Percentiles rank a stretch among this genome's conserved stretches.
Conservation (phyloP, 2,329 filamentous ascomycete species). For the Magnaporthiopsis rhizophila region DNA sequence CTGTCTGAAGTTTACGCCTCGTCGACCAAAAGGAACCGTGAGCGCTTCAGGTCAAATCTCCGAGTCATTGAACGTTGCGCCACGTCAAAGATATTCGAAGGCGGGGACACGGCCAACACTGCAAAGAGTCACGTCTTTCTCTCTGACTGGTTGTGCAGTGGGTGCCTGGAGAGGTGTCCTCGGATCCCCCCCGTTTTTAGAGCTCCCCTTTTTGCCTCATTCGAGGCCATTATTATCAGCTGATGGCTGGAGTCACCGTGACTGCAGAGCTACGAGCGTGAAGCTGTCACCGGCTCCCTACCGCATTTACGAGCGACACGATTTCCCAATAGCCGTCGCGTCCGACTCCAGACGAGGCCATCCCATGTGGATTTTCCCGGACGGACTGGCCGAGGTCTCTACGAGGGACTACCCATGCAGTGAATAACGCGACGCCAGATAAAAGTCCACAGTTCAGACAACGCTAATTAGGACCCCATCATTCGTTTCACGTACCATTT, state of each 20-base stretch:
- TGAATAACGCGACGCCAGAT: neutral
- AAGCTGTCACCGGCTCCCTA: neutral
- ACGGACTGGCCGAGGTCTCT: neutral
- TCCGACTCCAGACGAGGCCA: neutral
- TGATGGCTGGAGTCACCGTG: neutral
- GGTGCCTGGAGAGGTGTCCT: neutral
- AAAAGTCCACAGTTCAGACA: too few species aligned
- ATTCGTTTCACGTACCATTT: too few species aligned
- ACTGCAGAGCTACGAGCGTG: neutral
- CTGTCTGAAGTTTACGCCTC: neutral
- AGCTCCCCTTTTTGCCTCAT: neutral
- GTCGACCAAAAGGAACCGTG: neutral
- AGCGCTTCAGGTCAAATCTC: neutral
- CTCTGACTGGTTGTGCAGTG: neutral
- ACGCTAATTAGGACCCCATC: too few species aligned
- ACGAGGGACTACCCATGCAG: neutral
- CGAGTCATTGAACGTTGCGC: neutral
- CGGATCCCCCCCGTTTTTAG: neutral
- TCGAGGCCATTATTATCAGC: neutral
- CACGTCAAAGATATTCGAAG: neutral
- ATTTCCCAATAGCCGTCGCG: neutral
- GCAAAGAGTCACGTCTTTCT: neutral
- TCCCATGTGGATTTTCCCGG: neutral
- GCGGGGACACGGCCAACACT: neutral
- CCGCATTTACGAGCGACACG: neutral